Percentiles rank a stretch among this genome's conserved stretches.
Conservation (phyloP, 768 basidiomycete species). For the Suillus luteus region DNA sequence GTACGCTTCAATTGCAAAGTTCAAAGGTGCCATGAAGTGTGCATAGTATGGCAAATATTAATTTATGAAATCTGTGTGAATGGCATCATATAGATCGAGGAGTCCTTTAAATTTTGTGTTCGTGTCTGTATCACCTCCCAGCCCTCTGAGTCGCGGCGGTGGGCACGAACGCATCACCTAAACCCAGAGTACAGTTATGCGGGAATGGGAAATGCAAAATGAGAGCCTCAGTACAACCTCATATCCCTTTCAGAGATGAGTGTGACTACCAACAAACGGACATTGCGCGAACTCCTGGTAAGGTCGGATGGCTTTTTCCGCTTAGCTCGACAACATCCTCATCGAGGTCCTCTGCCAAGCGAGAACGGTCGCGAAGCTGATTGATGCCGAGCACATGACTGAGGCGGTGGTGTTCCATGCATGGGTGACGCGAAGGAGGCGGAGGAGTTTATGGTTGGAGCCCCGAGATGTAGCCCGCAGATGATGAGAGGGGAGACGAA, state of each 20-base stretch:
- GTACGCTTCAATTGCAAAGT: background rate
- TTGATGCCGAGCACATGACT: background rate
- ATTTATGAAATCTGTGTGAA: background rate
- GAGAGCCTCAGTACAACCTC: slow-evolving; percentile 20
- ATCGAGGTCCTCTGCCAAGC: background rate
- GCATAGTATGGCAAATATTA: too few species aligned
- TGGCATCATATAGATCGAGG: background rate
- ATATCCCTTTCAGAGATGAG: slow-evolving; percentile 11
- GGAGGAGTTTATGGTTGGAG: background rate
- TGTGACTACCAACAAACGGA: background rate
- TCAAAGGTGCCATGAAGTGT: too few species aligned
- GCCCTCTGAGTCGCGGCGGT: background rate
- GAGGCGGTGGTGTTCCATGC: background rate
- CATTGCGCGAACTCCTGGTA: background rate
- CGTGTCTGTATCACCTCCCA: background rate
- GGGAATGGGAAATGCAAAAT: slow-evolving; percentile 24
- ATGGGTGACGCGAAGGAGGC: background rate
- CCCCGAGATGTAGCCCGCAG: background rate
- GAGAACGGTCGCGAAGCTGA: background rate
- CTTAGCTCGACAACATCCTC: background rate
- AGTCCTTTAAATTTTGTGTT: background rate
- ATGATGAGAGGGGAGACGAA: background rate
- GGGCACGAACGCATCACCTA: background rate
- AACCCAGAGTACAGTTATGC: slow-evolving; percentile 2
- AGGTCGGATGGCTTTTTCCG: background rate